Base-by-base conservation (phyloP, 2,329 filamentous ascomycete species). In the Ophiostoma triangulosporum region DNA sequence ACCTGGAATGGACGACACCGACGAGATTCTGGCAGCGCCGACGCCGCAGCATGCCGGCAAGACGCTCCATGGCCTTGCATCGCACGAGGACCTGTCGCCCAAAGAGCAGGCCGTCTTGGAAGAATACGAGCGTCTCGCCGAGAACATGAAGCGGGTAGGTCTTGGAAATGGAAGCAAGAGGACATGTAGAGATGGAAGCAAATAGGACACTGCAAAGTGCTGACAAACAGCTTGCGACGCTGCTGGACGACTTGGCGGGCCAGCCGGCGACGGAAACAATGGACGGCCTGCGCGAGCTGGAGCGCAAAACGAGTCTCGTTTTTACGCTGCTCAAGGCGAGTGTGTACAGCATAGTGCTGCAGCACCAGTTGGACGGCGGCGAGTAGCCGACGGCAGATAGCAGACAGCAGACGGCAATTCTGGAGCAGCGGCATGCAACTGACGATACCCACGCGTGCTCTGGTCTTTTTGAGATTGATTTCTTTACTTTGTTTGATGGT, bases 291-390 rank as follows among this genome's bases (percentile, higher is more conserved):
- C 76, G 93, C 52, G 83, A 90, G 43, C 74, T 98, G 53, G 93
- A 98, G 73, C 77, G 93, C 62, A 96, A 97, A 74, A 96, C 91
- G 43, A 89, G 88, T 60, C 74, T 95, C 53, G 91, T 96, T 22
- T 97, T 95, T 69, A 98, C 93, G 58, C 70, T 97, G 65, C 77
- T 98, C 65, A 98, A 98, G 73, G 91, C 93, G 17, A 97, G 91
- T 68, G 93, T 98, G 59, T 98, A 98, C 72, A 95, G 87, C 65
- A 98, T 98, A 72, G 90, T 98, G 57, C 69, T 98, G 72, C 91
- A 98, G 77, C 91, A 97, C 76, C 88, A 97, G 77, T 88, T 95
- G 63, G 83, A 84, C 58, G 86, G 83, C 69, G 85, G 80, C 49
- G 74, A 75, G 60, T 69, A 72, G 57, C 64, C 64, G 24, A 14